phyloP scores from a whole-genome alignment of 2,329 filamentous ascomycete genomes.

The Botryotinia narcissicola region DNA sequence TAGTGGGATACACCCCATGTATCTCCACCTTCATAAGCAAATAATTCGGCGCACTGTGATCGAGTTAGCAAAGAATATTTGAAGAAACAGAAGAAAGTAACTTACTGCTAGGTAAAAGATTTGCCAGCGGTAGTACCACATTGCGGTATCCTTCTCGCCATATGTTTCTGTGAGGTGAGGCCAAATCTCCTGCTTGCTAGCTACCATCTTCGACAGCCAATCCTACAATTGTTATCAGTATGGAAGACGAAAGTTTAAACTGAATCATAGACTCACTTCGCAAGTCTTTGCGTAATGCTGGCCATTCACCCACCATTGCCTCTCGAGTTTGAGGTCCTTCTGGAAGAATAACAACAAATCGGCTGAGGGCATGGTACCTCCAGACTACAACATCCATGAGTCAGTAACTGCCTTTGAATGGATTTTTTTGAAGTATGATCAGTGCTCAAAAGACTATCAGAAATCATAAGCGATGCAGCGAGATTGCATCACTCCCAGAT shows the following conservation, averaged over 20 bases:
- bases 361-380: slow-evolving; percentile 67
- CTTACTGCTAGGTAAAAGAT: slow-evolving; percentile 64
- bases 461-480: neutral
- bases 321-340: slow-evolving; percentile 55
- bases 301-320: slow-evolving; percentile 71
- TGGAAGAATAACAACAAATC: slow-evolving; percentile 68
- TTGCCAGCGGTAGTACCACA: slow-evolving; percentile 70
- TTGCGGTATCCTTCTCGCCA: slow-evolving; percentile 55
- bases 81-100: neutral
- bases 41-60: slow-evolving; percentile 53
- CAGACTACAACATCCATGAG: slow-evolving; percentile 44
- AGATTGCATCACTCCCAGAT: neutral
- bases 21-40: slow-evolving; percentile 63
- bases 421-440: neutral
- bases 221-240: slow-evolving; percentile 42
- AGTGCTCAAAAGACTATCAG: neutral
- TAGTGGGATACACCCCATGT: slow-evolving; percentile 67
- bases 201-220: slow-evolving; percentile 61
- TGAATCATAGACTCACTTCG: slow-evolving; percentile 47
- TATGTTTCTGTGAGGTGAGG: slow-evolving; percentile 64
- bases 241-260: neutral
- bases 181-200: slow-evolving; percentile 60
- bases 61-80: neutral
- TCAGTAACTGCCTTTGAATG: neutral
- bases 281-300: slow-evolving; percentile 68